Conservation (phyloP, 768 basidiomycete species). For the Russula abietina region DNA sequence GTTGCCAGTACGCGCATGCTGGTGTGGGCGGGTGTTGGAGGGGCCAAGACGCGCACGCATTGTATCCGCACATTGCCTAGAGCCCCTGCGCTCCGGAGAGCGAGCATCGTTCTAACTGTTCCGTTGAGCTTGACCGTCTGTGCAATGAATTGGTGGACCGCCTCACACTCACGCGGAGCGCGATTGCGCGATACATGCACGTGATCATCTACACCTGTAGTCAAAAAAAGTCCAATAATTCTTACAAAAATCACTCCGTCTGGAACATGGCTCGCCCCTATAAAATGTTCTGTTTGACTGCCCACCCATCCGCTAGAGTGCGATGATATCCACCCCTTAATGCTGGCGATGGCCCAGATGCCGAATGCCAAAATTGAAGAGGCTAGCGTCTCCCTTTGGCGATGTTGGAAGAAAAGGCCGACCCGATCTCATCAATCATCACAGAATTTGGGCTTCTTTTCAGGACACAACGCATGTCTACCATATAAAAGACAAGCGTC, state of each 20-base stretch:
- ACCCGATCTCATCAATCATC: neutral
- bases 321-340: neutral
- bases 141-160: neutral
- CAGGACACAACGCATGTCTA: neutral
- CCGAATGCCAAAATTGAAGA: too few relatives aligned
- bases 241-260: too few relatives aligned
- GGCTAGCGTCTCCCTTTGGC: too few relatives aligned
- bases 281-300: neutral
- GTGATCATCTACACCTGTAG: neutral
- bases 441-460: neutral
- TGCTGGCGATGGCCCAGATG: neutral
- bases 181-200: neutral
- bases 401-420: neutral
- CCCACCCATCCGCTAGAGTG: too few relatives aligned
- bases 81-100: neutral
- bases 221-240: too few relatives aligned
- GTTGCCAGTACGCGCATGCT: neutral
- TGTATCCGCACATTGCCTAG: neutral
- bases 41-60: neutral
- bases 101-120: constrained; percentile 1
- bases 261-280: too few relatives aligned
- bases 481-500: neutral
- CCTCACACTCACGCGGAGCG: too few relatives aligned
- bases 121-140: neutral
- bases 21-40: neutral